Base-by-base conservation (phyloP, 2,329 filamentous ascomycete genomes). In the Tolypocladium guangdongense region DNA sequence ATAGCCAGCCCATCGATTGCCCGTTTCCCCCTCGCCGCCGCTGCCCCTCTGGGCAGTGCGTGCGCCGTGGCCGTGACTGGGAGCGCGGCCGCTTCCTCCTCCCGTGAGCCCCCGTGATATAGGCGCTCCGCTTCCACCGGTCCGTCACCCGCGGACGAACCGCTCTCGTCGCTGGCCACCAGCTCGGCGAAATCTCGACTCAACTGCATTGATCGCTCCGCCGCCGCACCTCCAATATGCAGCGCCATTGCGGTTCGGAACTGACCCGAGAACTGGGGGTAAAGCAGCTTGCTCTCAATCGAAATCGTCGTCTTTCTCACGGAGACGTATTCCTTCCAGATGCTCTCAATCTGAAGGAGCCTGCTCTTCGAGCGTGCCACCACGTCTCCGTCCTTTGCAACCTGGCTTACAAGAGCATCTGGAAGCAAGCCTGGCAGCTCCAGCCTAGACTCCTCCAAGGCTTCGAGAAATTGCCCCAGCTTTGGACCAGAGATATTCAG, bases 251-350 rank as follows among this genome's bases (percentile, higher is more conserved):
- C 62, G 8, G 39, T 33, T n/a, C 68, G 64, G n/a, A 68, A 66
- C 6, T 55, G 46, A 1, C 49, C 43, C n/a, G 59, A 52, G 33
- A 69, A 62, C 8, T 65, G 59, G 7, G 61, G 53, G n/a, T 68
- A 61, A 1, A 71, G 56, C 16, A 71, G 57, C 54, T 68, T 68
- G 54, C 64, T 68, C 54, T 71, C 67, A 10, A 71, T 67, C 2
- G 66, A 66, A 8, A 49, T 51, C 5, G 61, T 64, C 4, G 62
- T 62, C 38, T 61, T 67, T 41, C 59, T 52, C 32, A 69, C 62
- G 27, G 57, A 53, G 4, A 58, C 61, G 46, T 62, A 61, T 51
- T 71, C 68, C 45, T 65, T 70, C 59, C 56, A 62, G 16, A 71
- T 35, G 48, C 66, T 66, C 56, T 70, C 68, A 8, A 70, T 49